A percentile compares a stretch with the other conserved stretches of the same genome.
Conservation (phyloP, 192 early-diverging fungal genomes). For the Rhizophagus prolifer region DNA sequence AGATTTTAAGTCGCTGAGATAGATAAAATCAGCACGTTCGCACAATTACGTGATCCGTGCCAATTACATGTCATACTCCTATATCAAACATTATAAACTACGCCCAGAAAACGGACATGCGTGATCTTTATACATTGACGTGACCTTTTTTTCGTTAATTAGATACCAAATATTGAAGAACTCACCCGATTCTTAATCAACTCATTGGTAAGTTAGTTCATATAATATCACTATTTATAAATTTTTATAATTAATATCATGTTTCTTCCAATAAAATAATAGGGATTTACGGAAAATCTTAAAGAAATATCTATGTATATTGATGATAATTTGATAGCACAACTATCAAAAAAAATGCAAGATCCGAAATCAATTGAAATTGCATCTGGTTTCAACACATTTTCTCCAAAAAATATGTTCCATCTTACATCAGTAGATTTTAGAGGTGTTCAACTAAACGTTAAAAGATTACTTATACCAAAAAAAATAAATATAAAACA, state of each 20-base stretch:
- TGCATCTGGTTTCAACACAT: conserved; percentile 38
- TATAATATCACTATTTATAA: neutral
- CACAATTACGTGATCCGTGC: too few species aligned
- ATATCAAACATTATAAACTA: too few species aligned
- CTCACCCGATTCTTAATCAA: too few species aligned
- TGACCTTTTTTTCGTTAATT: too few species aligned
- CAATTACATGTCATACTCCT: too few species aligned
- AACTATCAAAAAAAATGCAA: conserved; percentile 62
- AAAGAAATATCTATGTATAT: conserved; percentile 63
- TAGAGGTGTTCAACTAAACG: conserved; percentile 56
- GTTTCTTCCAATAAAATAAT: too few species aligned
- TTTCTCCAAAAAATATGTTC: conserved; percentile 72
- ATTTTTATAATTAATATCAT: neutral
- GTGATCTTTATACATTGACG: too few species aligned
- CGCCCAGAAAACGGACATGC: too few species aligned
- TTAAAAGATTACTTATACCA: conserved; percentile 40
- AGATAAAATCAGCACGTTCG: too few species aligned
- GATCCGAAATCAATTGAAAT: conserved; percentile 64
- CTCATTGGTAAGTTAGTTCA: too few species aligned
- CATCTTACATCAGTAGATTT: conserved; percentile 59
- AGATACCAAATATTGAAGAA: too few species aligned
- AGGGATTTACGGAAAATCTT: conserved; percentile 47
- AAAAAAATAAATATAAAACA: neutral
- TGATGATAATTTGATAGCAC: conserved; percentile 56
- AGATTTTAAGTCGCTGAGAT: too few species aligned